Conservation (phyloP, 108 stramenopile genomes). For the Cyclostephanos tholiformis region DNA sequence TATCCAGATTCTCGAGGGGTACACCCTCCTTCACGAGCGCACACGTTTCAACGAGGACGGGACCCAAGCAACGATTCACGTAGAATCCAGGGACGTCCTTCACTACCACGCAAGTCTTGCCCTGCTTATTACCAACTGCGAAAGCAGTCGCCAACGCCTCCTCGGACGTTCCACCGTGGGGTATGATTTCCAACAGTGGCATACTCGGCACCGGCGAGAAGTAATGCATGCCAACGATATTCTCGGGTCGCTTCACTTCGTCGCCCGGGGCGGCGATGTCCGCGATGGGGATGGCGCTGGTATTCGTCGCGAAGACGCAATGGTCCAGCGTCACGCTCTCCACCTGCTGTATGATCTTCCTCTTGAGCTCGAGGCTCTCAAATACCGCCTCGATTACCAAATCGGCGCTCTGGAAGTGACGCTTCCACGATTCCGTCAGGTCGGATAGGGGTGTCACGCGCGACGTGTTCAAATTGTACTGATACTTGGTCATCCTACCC, state of each 20-base stretch:
- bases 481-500: slow-evolving; percentile 91
- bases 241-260: slow-evolving; percentile 89
- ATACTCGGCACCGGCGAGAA: slow-evolving; percentile 98
- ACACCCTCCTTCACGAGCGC: slow-evolving; percentile 89
- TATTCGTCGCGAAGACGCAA: slow-evolving; percentile 98
- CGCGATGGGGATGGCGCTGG: slow-evolving; percentile 97
- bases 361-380: slow-evolving; percentile 96
- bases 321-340: slow-evolving; percentile 91
- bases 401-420: slow-evolving; percentile 91
- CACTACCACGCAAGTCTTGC: slow-evolving; percentile 97
- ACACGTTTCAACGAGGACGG: slow-evolving; percentile 90
- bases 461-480: slow-evolving; percentile 85
- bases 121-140: slow-evolving; percentile 97
- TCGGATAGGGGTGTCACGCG: slow-evolving; percentile 92
- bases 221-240: slow-evolving; percentile 99
- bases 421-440: slow-evolving; percentile 66
- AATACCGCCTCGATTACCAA: slow-evolving; percentile 99
- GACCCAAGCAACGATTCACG: slow-evolving; percentile 99
- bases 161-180: slow-evolving; percentile 89
- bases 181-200: slow-evolving; percentile 99
- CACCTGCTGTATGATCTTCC: slow-evolving; percentile 89
- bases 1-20: slow-evolving; percentile 86
- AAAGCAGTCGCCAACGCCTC: slow-evolving; percentile 89
- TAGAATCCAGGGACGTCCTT: slow-evolving; percentile 99
- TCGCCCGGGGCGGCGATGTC: slow-evolving; percentile 84